These are phyloP conservation scores for Trichophyton simii DNA, from an alignment of 2,329 filamentous ascomycete species.

Conservation along the genomic window DNA sequence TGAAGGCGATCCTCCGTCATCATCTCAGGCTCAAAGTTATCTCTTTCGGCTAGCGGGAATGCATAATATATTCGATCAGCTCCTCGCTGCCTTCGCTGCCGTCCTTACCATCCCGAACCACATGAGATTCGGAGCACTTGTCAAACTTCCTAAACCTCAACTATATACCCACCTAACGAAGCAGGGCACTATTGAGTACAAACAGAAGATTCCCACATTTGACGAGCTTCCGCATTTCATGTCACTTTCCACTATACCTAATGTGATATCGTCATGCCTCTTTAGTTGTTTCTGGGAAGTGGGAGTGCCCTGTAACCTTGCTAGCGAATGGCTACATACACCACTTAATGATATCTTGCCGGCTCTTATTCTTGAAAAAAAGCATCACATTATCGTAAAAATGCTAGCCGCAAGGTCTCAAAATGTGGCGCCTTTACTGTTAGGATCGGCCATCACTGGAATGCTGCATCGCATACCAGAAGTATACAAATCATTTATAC, in stretches of 20 bases:
- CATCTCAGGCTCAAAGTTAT: slow-evolving; percentile 10
- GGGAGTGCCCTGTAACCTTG: slow-evolving; percentile 7
- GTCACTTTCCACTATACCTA: slow-evolving; percentile 7
- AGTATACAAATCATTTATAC: slow-evolving; percentile 2
- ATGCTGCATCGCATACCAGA: slow-evolving; percentile 7
- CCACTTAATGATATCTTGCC: slow-evolving; percentile 6
- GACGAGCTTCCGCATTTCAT: slow-evolving; percentile 9
- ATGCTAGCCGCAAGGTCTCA: slow-evolving; percentile 8
- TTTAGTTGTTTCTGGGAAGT: slow-evolving; percentile 9
- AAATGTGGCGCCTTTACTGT: slow-evolving; percentile 8
- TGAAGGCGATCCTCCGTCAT: slow-evolving; percentile 8
- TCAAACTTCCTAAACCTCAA: slow-evolving; percentile 8
- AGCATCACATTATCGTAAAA: slow-evolving; percentile 4
- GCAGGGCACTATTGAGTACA: neutral
- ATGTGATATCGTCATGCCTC: slow-evolving; percentile 8
- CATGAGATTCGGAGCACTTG: slow-evolving; percentile 10
- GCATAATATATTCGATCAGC: slow-evolving; percentile 12
- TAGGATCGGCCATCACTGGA: slow-evolving; percentile 8
- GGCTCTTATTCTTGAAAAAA: slow-evolving; percentile 5
- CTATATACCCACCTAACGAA: neutral
- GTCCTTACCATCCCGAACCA: slow-evolving; percentile 11
- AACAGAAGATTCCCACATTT: slow-evolving; percentile 6
- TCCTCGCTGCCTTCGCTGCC: slow-evolving; percentile 10
- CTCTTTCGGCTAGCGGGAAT: slow-evolving; percentile 10
- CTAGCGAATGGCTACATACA: slow-evolving; percentile 9